Base-by-base conservation (phyloP, 805 yeast species). In the Sugiyamaella smithiae region DNA sequence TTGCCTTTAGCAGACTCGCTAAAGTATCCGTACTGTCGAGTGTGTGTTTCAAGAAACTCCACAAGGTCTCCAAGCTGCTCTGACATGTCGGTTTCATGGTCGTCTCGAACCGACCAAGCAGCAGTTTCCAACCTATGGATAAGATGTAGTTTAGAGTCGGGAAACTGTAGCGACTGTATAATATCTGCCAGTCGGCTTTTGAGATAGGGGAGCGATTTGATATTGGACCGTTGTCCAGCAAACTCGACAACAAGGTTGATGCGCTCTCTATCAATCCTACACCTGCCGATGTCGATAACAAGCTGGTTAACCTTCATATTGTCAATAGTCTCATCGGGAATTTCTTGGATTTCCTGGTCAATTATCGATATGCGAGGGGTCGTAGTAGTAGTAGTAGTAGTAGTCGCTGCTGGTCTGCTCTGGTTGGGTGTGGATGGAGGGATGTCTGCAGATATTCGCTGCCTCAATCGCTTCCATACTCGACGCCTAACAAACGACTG, bases 401-500 rank as follows among this genome's bases (percentile, higher is more conserved):
- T 14, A 4, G 7, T 12, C 12, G 38, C 20, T 16, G 22, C 38
- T 4, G 20, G 22, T 16, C 14, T n/a, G 5, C 14, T n/a, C 7
- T 4, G 33, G 12, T 35, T 14, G 19, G n/a, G n/a, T n/a, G 12
- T 16, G 33, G 12, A n/a, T n/a, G 3, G 5, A 4, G 12, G 33
- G 16, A n/a, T n/a, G 33, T 16, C 12, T 8, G 11, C 33, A 12
- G 12, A 11, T 4, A 35, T 35, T 14, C 38, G 38, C 22, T 28
- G 31, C 5, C 60, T 43, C 17, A 65, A 56, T 40, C 82, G 67
- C 41, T 76, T 69, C 91, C 93, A 86, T 2, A 80, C 62, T 24
- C 95, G 66, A 55, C 85, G 72, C 46, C 95, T 66, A 1, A 84
- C 86, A 61, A 79, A 76, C 50, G 82, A 76, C 1, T 85, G 83